Evolutionary conservation across 345 rosid species (phyloP).

Genomic region (Anacardium occidentale): DNA sequence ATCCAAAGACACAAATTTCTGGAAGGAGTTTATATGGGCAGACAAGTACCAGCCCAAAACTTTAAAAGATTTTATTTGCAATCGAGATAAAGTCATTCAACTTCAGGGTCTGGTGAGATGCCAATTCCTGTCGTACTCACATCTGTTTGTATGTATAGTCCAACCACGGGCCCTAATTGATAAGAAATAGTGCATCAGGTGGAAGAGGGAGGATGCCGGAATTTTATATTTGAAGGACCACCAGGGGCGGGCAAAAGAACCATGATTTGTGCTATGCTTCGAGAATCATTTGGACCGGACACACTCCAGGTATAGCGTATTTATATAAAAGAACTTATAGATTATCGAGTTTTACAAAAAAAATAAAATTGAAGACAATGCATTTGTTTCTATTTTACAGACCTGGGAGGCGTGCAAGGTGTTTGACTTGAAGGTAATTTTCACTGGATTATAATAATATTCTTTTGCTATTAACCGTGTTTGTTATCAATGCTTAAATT

Average conservation of each 20-base stretch:
- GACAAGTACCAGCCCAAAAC: constrained; percentile 46
- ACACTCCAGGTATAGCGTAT: constrained; percentile 33
- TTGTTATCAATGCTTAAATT: too few species aligned
- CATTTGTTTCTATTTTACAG: constrained; percentile 30
- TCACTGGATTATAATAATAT: not conserved
- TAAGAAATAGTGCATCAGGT: not conserved
- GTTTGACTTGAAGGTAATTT: constrained; percentile 43
- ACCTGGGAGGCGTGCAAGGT: constrained; percentile 35
- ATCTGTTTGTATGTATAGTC: too few species aligned
- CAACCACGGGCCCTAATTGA: too few species aligned
- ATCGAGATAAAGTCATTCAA: constrained; percentile 38
- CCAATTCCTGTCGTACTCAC: not conserved
- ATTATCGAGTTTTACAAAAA: too few species aligned
- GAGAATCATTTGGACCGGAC: constrained; percentile 49
- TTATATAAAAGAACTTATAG: too few species aligned
- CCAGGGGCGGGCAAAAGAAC: constrained; percentile 66
- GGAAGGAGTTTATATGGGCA: constrained; percentile 40
- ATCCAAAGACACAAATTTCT: not conserved
- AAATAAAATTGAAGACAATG: not conserved
- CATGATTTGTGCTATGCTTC: constrained; percentile 60
- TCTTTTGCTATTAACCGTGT: too few species aligned
- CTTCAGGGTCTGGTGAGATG: constrained; percentile 36
- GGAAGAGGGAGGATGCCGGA: constrained; percentile 26
- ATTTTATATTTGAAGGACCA: constrained; percentile 61
- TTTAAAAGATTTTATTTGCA: constrained; percentile 56